Base-by-base conservation (phyloP, 2,329 filamentous ascomycete genomes). In the Diaporthe batatas region DNA sequence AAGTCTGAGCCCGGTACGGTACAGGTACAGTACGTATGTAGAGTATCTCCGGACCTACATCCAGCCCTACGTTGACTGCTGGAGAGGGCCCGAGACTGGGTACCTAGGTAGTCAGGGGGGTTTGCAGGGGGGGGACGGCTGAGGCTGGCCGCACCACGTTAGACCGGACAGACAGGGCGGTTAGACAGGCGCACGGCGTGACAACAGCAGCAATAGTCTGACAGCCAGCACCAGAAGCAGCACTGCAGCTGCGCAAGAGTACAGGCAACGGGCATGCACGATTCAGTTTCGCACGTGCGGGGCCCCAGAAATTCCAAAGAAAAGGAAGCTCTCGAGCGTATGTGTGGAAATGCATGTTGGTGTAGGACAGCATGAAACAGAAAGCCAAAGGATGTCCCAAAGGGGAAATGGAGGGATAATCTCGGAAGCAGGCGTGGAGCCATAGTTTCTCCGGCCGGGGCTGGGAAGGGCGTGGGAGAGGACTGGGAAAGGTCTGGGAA, bases 361-460 rank as follows among this genome's bases (percentile, higher is more conserved):
- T 29, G 47, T 32, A n/a, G 25, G 54, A 29, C 39, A 57, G 68
- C 68, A 58, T 70, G 68, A 47, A 47, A 58, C 57, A 36, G n/a
- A 14, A 57, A 25, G 34, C 34, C 11, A 10, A 11, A 36, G 34
- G 34, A 10, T 36, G 10, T 36, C 25, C 58, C 23, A 39, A 65
- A 55, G 70, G 70, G 70, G 70, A 71, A 71, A 67, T 6, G 14
- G 49, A 64, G 70, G 70, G 51, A 54, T 54, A 71, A 71, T 57
- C 70, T 67, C 58, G 70, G 70, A 55, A 44, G 36, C 49, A 54
- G n/a, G 39, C 44, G 29, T 51, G 55, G 55, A 39, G 58, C 36
- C n/a, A 36, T 34, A 71, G 55, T 71, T 71, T 71, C 57, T 49
- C 69, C 69, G 69, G 54, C 34, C 68, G 57, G 39, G 42, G 39